A percentile compares a stretch with the other conserved stretches of the same genome.
phyloP scores from a whole-genome alignment of 176 grass and related monocot species.

The Aegilops longissima region DNA sequence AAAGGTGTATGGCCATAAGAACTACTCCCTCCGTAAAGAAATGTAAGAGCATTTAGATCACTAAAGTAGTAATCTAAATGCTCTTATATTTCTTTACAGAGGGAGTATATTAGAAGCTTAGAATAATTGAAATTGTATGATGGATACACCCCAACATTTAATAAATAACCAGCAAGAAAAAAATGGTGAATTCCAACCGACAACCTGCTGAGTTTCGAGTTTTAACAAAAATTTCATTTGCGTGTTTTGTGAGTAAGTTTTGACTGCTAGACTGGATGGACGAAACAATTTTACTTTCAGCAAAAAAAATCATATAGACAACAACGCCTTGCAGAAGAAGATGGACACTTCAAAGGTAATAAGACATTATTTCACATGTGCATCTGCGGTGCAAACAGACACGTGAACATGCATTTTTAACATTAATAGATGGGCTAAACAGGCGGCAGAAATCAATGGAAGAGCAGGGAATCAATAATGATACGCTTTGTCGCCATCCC shows the following conservation, averaged over 20 bases:
- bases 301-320: slow-evolving; percentile 5
- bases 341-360: neutral
- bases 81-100: no score
- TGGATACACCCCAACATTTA: neutral
- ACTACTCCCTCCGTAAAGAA: neutral
- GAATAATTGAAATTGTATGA: slow-evolving; percentile 3
- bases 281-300: neutral
- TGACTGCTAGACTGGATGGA: neutral
- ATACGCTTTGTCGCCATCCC: neutral
- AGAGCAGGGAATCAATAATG: neutral
- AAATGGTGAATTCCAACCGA: neutral
- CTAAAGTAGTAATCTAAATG: no score
- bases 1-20: neutral
- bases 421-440: neutral
- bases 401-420: neutral
- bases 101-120: neutral
- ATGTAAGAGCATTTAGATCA: no score
- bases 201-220: neutral
- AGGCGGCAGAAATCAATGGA: neutral
- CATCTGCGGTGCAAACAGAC: neutral
- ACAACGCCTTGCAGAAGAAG: neutral
- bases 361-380: neutral
- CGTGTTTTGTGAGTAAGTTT: slow-evolving; percentile 3
- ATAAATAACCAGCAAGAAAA: neutral
- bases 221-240: neutral